Percentiles rank a stretch among this genome's conserved stretches.
phyloP scores from a whole-genome alignment of 2,329 filamentous ascomycete species.

The Fusarium caatingaense region DNA sequence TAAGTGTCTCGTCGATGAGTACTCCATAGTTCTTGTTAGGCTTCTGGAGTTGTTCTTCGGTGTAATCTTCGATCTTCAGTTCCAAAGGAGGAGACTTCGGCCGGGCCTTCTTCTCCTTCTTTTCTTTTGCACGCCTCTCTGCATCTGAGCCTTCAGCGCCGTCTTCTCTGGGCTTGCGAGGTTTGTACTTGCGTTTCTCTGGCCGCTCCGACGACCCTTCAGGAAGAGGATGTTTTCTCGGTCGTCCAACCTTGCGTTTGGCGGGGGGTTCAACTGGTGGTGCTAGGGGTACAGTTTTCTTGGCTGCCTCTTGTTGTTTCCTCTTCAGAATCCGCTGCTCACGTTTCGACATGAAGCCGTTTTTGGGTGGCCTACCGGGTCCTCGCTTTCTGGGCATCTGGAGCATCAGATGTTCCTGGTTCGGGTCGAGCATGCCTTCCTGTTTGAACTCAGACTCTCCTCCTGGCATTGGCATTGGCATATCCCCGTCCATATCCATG shows the following conservation, averaged over 20 bases:
- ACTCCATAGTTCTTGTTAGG: constrained; percentile 72
- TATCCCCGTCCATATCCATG: constrained; percentile 25
- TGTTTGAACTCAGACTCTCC: constrained; percentile 45
- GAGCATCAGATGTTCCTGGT: constrained; percentile 50
- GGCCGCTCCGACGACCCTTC: constrained; percentile 65
- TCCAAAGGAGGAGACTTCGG: constrained; percentile 71
- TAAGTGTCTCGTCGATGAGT: constrained; percentile 69
- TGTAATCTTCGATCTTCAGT: constrained; percentile 66
- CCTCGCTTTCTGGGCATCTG: constrained; percentile 75
- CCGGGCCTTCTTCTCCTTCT: constrained; percentile 69
- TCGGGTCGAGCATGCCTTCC: constrained; percentile 48
- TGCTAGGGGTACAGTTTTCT: constrained; percentile 62
- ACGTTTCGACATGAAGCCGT: constrained; percentile 84
- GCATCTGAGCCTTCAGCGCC: constrained; percentile 67
- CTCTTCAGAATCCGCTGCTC: constrained; percentile 75
- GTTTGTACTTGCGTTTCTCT: constrained; percentile 75
- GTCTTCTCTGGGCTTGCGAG: constrained; percentile 67
- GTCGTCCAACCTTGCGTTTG: constrained; percentile 74
- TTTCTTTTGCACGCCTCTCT: constrained; percentile 66
- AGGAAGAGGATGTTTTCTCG: constrained; percentile 70
- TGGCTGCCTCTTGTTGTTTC: constrained; percentile 59
- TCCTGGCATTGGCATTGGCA: constrained; percentile 42
- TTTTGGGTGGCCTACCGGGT: constrained; percentile 84
- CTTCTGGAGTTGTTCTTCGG: constrained; percentile 68
- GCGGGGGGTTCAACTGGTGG: constrained; percentile 62